These are phyloP conservation scores for Funneliformis mosseae DNA, from an alignment of 192 early-diverging fungal species.

Conservation along the genomic window DNA sequence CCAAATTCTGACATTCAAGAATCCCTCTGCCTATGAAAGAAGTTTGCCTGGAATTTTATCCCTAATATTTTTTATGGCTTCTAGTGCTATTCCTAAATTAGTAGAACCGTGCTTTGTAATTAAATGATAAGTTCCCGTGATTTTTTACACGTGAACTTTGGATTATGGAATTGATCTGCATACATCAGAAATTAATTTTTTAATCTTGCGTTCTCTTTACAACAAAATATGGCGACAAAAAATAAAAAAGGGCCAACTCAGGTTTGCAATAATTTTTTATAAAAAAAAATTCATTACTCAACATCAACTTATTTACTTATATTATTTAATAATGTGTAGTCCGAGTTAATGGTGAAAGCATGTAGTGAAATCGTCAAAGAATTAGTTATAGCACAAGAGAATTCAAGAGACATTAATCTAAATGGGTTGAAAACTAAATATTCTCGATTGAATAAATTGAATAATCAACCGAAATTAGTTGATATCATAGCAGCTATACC, in stretches of 20 bases:
- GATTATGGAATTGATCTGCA: too few relatives aligned
- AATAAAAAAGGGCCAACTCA: background rate
- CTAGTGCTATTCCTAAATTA: too few relatives aligned
- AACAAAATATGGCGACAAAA: background rate
- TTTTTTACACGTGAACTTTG: too few relatives aligned
- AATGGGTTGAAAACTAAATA: slow-evolving; percentile 81
- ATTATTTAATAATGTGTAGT: slow-evolving; percentile 35
- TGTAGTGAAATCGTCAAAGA: slow-evolving; percentile 92
- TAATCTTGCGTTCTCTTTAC: background rate
- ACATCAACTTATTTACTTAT: background rate
- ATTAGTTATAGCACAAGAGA: slow-evolving; percentile 69
- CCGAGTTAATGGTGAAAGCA: slow-evolving; percentile 81
- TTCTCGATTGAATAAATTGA: slow-evolving; percentile 72
- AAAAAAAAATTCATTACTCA: background rate
- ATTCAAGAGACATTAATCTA: slow-evolving; percentile 80
- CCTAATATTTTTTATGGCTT: too few relatives aligned
- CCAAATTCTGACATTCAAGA: too few relatives aligned
- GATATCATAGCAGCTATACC: slow-evolving; percentile 99
- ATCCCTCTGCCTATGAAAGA: too few relatives aligned
- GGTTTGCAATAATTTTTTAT: background rate
- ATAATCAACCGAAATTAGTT: slow-evolving; percentile 89
- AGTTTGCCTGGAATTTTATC: too few relatives aligned
- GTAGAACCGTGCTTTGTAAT: too few relatives aligned
- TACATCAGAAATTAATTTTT: too few relatives aligned
- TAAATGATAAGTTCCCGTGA: too few relatives aligned